These are phyloP conservation scores for Dactylellina leptospora DNA, from an alignment of 2,329 filamentous ascomycete genomes.

Conservation along the genomic window DNA sequence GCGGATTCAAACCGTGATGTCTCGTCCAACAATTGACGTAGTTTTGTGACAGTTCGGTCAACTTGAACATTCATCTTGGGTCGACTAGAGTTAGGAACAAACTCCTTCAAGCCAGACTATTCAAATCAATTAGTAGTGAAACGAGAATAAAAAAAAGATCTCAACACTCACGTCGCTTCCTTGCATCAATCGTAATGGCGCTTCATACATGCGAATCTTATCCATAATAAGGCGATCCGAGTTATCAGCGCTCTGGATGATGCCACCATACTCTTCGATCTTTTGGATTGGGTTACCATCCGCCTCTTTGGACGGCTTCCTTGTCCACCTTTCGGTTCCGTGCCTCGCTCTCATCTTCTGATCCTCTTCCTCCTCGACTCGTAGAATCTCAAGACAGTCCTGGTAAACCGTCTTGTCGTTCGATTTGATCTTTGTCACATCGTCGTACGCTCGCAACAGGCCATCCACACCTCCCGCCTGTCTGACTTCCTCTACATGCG, in stretches of 20 bases:
- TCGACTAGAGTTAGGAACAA: conserved; percentile 81
- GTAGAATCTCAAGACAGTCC: conserved; percentile 80
- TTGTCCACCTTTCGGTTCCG: conserved; percentile 85
- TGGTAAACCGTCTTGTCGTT: conserved; percentile 80
- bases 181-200: conserved; percentile 74
- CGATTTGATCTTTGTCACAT: conserved; percentile 87
- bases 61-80: conserved; percentile 81
- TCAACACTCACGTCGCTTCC: conserved; percentile 36
- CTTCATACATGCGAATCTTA: conserved; percentile 80
- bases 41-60: conserved; percentile 77
- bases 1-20: conserved; percentile 82
- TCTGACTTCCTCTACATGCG: conserved; percentile 91
- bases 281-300: conserved; percentile 77
- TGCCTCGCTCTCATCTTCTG: conserved; percentile 77
- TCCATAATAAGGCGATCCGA: conserved; percentile 76
- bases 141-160: not conserved
- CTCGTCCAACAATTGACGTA: conserved; percentile 85
- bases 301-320: conserved; percentile 74
- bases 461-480: conserved; percentile 86
- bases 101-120: conserved; percentile 54
- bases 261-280: conserved; percentile 81
- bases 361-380: conserved; percentile 84
- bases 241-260: conserved; percentile 76
- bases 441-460: conserved; percentile 80
- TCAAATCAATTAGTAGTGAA: not conserved